Base-by-base conservation (phyloP, 495 filamentous ascomycete species). In the Usnea hakonensis region DNA sequence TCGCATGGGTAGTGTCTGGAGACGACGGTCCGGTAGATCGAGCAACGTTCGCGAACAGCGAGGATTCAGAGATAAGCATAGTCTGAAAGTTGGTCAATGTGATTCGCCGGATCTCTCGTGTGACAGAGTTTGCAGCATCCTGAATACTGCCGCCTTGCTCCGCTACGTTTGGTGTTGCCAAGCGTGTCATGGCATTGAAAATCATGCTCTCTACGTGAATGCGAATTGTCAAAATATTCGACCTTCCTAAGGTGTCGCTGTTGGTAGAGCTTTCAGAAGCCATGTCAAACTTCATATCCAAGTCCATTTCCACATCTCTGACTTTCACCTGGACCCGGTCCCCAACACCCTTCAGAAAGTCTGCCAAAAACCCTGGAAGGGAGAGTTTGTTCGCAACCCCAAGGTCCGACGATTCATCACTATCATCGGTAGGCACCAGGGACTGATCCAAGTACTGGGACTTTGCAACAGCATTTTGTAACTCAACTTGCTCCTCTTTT, bases 291-390 rank as follows among this genome's bases (percentile, higher is more conserved):
- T 73, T 61, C 7, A 83, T 67, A 58, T 79, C 79, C 56, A 80
- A 75, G 43, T 91, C 86, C 19, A 86, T 72, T 53, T 84, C 78
- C 21, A 91, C 77, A 64, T 91, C 83, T 48, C 78, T 80, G 43
- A 96, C 79, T 36, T 78, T 78, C 21, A 97, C 73, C 72, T 90
- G 82, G 30, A 95, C 73, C 43, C 92, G 83, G 69, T 97, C 90
- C 37, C 84, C 77, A 60, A 97, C 83, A 7, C 91, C 91, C 70
- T 90, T 86, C 0, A 97, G 72, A 67, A 95, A 93, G 30, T 82
- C 85, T 13, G 90, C 85, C 17, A 99, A 77, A 66, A 97, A 93
- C 4, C 76, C 82, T 13, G 95, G 95, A 10, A 97, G 74, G 3
- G 87, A 87, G 17, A 95, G 68, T 0, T 79, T 75, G 61, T 90